Evolutionary conservation across 1,284 basidiomycete genomes (phyloP).

Genomic region (Puccinia novopanici): DNA sequence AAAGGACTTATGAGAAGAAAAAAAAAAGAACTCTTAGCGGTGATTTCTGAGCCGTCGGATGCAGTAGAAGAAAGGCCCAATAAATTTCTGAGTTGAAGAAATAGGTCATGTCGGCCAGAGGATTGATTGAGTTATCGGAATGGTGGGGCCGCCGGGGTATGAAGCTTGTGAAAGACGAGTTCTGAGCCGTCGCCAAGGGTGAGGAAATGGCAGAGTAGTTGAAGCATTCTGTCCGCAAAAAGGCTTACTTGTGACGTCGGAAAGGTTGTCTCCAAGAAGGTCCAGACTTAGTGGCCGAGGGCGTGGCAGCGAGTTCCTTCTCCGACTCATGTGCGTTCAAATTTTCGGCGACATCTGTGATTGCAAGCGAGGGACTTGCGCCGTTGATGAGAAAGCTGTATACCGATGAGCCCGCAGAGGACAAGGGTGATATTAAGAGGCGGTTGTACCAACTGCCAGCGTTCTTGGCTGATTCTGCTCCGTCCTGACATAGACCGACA

Average conservation of each 20-base stretch:
- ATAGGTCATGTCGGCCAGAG: too few species aligned
- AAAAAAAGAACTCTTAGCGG: too few species aligned
- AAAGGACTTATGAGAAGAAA: background rate
- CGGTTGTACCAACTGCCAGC: constrained; percentile 39
- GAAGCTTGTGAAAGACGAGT: too few species aligned
- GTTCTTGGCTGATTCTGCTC: constrained; percentile 2
- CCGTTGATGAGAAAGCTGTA: constrained; percentile 32
- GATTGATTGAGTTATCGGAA: too few species aligned
- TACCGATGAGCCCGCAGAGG: constrained; percentile 44
- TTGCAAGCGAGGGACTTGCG: background rate
- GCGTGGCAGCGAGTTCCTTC: background rate
- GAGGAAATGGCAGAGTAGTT: too few species aligned
- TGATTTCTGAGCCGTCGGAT: too few species aligned
- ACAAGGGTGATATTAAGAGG: constrained; percentile 34
- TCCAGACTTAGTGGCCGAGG: background rate
- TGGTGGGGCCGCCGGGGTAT: too few species aligned
- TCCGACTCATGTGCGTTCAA: background rate
- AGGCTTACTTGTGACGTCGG: background rate
- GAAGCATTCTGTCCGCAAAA: too few species aligned
- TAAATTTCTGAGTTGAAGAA: too few species aligned
- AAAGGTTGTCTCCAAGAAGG: constrained; percentile 11
- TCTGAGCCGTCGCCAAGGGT: too few species aligned
- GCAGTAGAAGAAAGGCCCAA: background rate
- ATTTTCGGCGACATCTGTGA: too few species aligned
- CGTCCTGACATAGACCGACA: constrained; percentile 15